Base-by-base conservation (phyloP, 169 alveolate genomes). In the Plasmodium reichenowi region DNA sequence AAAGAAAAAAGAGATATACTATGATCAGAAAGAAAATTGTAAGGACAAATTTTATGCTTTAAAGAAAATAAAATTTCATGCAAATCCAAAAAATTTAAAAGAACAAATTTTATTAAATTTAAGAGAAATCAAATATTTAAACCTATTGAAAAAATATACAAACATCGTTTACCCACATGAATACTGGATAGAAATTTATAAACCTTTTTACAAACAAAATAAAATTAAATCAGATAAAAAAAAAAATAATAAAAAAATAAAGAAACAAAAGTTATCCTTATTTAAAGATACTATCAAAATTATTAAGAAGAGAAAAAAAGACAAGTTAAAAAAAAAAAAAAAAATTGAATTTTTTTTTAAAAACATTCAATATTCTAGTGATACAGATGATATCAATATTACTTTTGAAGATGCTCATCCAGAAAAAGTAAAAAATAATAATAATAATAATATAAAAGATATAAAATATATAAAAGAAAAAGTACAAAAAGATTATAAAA, bases 71-170 rank as follows among this genome's bases (percentile, higher is more conserved):
- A 76, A 76, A 26, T 64, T 76, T 64, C 63, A 67, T 15, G 76
- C 88, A 4, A 76, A 63, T 67, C 45, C n/a, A 38, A 48, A 50
- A n/a, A 76, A 76, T 56, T 76, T 26, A 20, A 75, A 64, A 43
- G 66, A 76, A 17, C 63, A 76, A 56, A 56, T 76, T 45, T 47
- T 63, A 54, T 29, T 75, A 56, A 76, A 76, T 38, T 64, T 76
- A 68, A 26, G 88, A 50, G 76, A 76, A 76, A 68, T 76, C 2
- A 75, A 76, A 64, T 76, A 75, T 6, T 22, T 76, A 26, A 62
- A 66, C 7, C 48, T 63, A n/a, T 56, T 76, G 52, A 64, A 76
- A 38, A 64, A 76, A 6, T 75, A 50, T 6, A 74, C 75, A 5
- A 76, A 76, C 20, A 64, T 63, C 64, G 76, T 76, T 2, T 48